phyloP scores from a whole-genome alignment of 768 basidiomycete genomes.

The Cubamyces lactineus region DNA sequence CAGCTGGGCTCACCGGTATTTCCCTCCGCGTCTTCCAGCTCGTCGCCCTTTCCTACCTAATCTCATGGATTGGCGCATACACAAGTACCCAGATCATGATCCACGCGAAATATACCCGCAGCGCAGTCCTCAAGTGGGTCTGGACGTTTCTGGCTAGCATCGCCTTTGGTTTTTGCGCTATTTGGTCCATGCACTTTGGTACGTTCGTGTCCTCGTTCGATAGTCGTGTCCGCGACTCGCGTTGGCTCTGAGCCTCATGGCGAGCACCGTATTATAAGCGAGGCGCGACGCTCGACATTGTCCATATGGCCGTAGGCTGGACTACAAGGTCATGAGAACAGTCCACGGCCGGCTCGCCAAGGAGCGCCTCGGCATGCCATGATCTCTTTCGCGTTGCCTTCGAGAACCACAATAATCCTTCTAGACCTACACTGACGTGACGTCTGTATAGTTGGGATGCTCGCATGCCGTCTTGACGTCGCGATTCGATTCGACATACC shows the following conservation, averaged over 20 bases:
- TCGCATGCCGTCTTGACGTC: conserved; percentile 34
- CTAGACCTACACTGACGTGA: background rate
- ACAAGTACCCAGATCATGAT: conserved; percentile 37
- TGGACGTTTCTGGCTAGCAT: conserved; percentile 34
- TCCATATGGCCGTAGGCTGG: no score
- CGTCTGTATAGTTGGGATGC: conserved; percentile 32
- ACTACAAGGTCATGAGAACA: no score
- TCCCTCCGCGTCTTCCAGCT: conserved; percentile 21
- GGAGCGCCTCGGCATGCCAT: background rate
- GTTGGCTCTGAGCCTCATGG: background rate
- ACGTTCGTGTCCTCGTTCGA: conserved; percentile 3
- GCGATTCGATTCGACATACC: conserved; percentile 27
- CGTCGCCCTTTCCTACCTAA: conserved; percentile 33
- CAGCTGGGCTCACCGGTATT: background rate
- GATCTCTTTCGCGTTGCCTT: background rate
- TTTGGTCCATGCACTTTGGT: conserved; percentile 39
- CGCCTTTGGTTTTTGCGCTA: conserved; percentile 35
- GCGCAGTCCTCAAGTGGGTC: conserved; percentile 24
- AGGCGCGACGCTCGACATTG: no score
- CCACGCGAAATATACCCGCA: conserved; percentile 35
- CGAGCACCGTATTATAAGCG: background rate
- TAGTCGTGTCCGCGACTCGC: background rate
- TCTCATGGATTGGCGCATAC: conserved; percentile 37
- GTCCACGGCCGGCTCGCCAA: background rate
- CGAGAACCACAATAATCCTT: background rate